phyloP scores from a whole-genome alignment of 1,139 yeast species.

The Nakaseomyces bracarensis region DNA sequence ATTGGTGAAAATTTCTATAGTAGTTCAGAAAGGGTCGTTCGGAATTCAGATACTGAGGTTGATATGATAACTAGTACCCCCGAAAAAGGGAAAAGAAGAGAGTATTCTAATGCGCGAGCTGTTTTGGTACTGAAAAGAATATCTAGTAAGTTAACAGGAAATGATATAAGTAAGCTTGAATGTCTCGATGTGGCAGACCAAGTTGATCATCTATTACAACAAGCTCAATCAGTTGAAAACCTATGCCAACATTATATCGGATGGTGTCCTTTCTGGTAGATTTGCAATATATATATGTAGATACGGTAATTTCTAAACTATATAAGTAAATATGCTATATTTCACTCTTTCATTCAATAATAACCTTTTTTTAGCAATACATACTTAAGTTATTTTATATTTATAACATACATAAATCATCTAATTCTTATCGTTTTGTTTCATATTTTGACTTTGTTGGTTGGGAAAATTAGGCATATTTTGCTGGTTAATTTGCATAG shows the following conservation, averaged over 20 bases:
- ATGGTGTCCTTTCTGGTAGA: constrained; percentile 98
- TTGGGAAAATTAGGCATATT: neutral
- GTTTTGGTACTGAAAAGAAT: constrained; percentile 83
- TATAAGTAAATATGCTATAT: too few species aligned
- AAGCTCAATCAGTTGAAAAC: constrained; percentile 94
- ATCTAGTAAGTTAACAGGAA: constrained; percentile 87
- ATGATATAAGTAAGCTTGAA: constrained; percentile 68
- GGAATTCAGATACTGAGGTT: constrained; percentile 54
- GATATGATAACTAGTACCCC: constrained; percentile 49
- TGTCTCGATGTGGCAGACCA: constrained; percentile 80
- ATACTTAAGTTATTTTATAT: neutral
- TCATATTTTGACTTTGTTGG: neutral
- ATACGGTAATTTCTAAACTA: too few species aligned
- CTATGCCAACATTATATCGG: constrained; percentile 95
- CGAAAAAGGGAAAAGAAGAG: constrained; percentile 59
- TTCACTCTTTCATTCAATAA: neutral
- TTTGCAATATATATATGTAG: too few species aligned
- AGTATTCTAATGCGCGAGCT: constrained; percentile 65
- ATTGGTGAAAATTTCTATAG: constrained; percentile 38
- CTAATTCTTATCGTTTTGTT: neutral
- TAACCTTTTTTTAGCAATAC: constrained; percentile 1
- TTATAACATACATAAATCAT: constrained; percentile 1
- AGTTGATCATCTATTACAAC: constrained; percentile 88
- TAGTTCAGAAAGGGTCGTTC: neutral
- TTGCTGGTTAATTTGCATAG: neutral